Base-by-base conservation (phyloP, 306 rosid species). In the Elaeagnus macrophylla region DNA sequence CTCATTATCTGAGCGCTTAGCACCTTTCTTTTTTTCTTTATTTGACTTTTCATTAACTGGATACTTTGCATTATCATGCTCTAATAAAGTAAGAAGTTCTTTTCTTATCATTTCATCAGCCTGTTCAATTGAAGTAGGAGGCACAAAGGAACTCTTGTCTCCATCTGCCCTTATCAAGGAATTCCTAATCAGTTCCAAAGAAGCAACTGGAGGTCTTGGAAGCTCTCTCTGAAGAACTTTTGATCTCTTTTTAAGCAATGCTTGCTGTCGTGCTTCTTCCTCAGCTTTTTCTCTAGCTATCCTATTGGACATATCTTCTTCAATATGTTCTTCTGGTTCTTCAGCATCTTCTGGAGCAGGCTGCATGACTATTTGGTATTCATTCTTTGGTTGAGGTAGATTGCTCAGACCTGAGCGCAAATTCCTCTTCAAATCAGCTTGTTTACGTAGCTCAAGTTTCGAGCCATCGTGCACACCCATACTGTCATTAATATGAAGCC, bases 251-350 rank as follows among this genome's bases (percentile, higher is more conserved):
- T 85, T 79, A 66, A 89, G 95, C 65, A 85, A 78, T 51, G 89
- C 97, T 51, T 83, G 95, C 56, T 44, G 89, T 1, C 82, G 77
- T 37, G 87, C 94, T 69, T 89, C 97, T 69, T 89, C 97, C 60
- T 79, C 95, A 0, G 89, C 97, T 62, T 73, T 86, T 69, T 85
- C 94, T 63, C 95, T 79, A 61, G 95, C 97, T n/a, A 85, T 37
- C 74, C 85, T 83, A 57, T 89, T 95, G 20, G 97, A 89, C 97
- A 89, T 89, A 61, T 89, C 97, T 72, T 89, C 97, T 69, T 89
- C 95, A 52, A 85, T 81, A 72, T 62, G 77, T 73, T 75, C 83
- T 82, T 79, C 97, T 0, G 77, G 81, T 69, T 83, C 94, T 49
- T 89, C 97, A 60, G 60, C 40, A 58, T 89, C 95, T 75, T 85